A percentile compares a stretch with the other conserved stretches of the same genome.
These are phyloP conservation scores for Heliamphora pulchella DNA, from an alignment of 179 eudicot species.

Conservation along the genomic window DNA sequence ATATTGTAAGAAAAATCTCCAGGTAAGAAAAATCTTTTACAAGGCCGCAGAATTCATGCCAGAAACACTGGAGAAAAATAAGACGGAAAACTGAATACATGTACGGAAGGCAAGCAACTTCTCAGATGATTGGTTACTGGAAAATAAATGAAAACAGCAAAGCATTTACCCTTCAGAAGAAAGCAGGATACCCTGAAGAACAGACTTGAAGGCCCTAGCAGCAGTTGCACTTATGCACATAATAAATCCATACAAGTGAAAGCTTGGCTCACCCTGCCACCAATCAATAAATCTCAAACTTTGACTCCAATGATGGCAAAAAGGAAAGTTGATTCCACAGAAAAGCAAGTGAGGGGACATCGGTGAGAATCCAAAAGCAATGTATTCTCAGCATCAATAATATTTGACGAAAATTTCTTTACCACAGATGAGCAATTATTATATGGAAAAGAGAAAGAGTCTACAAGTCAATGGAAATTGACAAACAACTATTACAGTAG, in stretches of 20 bases:
- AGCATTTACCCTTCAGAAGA: slow-evolving; percentile 76
- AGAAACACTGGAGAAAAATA: not conserved
- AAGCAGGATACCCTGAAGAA: slow-evolving; percentile 90
- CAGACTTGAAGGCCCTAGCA: slow-evolving; percentile 95
- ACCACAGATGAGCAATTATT: not conserved
- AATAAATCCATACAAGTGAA: slow-evolving; percentile 87
- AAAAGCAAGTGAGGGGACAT: not conserved
- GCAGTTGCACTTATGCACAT: slow-evolving; percentile 95
- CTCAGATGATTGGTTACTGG: not conserved
- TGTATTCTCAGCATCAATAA: not conserved
- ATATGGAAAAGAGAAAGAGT: not conserved
- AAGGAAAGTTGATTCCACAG: not conserved
- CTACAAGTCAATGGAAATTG: not conserved
- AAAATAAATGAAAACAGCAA: not conserved
- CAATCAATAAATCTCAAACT: slow-evolving; percentile 17
- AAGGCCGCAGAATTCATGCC: not conserved
- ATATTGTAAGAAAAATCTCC: not conserved
- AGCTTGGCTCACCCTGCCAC: slow-evolving; percentile 94
- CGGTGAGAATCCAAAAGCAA: slow-evolving; percentile 2
- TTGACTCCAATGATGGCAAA: not conserved
- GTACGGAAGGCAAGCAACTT: not conserved
- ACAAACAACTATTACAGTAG: not conserved
- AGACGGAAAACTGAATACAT: not conserved
- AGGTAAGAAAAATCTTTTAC: not conserved
- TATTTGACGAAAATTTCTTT: not conserved